A percentile compares a stretch with the other conserved stretches of the same genome.
Evolutionary conservation across 768 basidiomycete genomes (phyloP).

Genomic region (Suillus luteus): DNA sequence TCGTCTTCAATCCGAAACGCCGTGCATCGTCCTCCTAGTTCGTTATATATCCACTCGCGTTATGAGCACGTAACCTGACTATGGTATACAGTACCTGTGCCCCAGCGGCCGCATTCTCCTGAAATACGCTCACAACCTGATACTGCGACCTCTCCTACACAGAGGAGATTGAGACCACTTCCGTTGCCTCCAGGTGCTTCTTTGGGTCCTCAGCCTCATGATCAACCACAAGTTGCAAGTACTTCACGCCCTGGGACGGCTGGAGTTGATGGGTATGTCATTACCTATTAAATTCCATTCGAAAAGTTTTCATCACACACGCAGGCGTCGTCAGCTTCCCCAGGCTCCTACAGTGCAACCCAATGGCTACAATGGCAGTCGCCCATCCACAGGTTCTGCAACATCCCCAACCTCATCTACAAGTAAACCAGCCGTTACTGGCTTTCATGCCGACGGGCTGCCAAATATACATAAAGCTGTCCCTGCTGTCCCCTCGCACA

Average conservation of each 20-base stretch:
- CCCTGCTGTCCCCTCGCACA: constrained; percentile 26
- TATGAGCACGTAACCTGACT: constrained; percentile 4
- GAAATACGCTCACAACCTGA: constrained; percentile 27
- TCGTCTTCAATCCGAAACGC: constrained; percentile 20
- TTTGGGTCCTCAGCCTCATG: constrained; percentile 16
- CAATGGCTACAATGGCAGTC: constrained; percentile 16
- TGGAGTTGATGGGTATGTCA: constrained; percentile 27
- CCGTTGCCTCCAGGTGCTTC: constrained; percentile 30
- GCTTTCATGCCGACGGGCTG: constrained; percentile 20
- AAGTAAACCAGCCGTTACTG: constrained; percentile 16
- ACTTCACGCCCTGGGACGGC: constrained; percentile 30
- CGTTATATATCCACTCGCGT: constrained; percentile 12
- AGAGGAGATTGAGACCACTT: constrained; percentile 30
- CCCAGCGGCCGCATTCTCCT: constrained; percentile 20
- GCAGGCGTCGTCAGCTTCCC: constrained; percentile 34
- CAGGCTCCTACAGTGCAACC: constrained; percentile 26
- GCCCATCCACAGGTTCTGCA: constrained; percentile 26
- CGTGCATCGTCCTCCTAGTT: constrained; percentile 27
- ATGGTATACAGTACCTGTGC: constrained; percentile 6
- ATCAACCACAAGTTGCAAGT: constrained; percentile 16
- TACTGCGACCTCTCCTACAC: constrained; percentile 30
- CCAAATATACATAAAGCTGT: constrained; percentile 35
- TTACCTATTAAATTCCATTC: not conserved
- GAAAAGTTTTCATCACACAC: not conserved
- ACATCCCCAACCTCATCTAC: constrained; percentile 19